Base-by-base conservation (phyloP, 2,329 filamentous ascomycete genomes). In the Fusarium tanahbumbuense region DNA sequence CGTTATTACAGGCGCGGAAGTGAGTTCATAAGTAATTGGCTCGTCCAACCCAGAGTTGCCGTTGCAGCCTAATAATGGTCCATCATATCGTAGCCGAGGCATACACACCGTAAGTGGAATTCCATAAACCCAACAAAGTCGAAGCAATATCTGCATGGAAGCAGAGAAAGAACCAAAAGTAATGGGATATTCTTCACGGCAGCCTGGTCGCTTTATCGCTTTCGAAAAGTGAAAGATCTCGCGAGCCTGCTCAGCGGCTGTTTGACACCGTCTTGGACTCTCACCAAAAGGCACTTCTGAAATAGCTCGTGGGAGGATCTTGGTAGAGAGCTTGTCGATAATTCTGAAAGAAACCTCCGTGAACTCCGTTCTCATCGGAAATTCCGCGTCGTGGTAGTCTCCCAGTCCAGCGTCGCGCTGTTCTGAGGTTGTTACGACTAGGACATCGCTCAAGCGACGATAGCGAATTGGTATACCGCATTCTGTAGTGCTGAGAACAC, bases 301-400 rank as follows among this genome's bases (percentile, higher is more conserved):
- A 2, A 7, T 7, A 15, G 1, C 1, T 1, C 15, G 3, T 30
- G 12, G 28, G 1, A 15, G 8, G 9, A 56, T 9, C 11, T 22
- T 6, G 23, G 12, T 12, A 1, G 5, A 15, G 7, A 41, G 12
- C 4, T 41, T n/a, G 1, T 40, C 8, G 1, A 23, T n/a, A 2
- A 40, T 8, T 6, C 23, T 41, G 6, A 41, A n/a, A n/a, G n/a
- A n/a, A n/a, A n/a, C n/a, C n/a, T n/a, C n/a, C n/a, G n/a, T n/a
- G n/a, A n/a, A n/a, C n/a, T n/a, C n/a, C n/a, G n/a, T n/a, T n/a
- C n/a, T n/a, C n/a, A n/a, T n/a, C n/a, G n/a, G n/a, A n/a, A n/a
- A n/a, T n/a, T n/a, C n/a, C n/a, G n/a, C n/a, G n/a, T n/a, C n/a
- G n/a, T n/a, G n/a, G n/a, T n/a, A n/a, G n/a, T n/a, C n/a, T n/a